Evolutionary conservation across 345 rosid species (phyloP).

Genomic region (Moringa oleifera): DNA sequence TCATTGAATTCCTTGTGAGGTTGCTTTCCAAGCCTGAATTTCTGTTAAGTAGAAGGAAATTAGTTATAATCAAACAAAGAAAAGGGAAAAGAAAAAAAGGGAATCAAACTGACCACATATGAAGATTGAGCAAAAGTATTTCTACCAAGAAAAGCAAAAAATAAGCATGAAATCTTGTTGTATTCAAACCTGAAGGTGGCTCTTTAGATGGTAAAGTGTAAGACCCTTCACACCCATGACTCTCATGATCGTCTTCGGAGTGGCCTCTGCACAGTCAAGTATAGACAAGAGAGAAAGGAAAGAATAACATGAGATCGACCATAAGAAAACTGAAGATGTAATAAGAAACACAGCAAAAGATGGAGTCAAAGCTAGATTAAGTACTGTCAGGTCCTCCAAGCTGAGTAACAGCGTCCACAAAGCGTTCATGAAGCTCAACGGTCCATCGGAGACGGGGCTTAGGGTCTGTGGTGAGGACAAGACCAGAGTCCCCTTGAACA

Average conservation of each 20-base stretch:
- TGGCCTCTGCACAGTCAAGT: slow-evolving; percentile 58
- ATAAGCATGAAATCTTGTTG: slow-evolving; percentile 15
- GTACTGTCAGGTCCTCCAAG: slow-evolving; percentile 98
- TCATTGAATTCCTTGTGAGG: slow-evolving; percentile 98
- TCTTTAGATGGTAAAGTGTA: slow-evolving; percentile 99
- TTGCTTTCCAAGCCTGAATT: slow-evolving; percentile 99
- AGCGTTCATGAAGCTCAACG: slow-evolving; percentile 98
- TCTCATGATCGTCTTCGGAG: slow-evolving; percentile 99
- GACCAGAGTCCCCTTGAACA: slow-evolving; percentile 98
- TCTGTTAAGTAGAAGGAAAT: slow-evolving; percentile 37
- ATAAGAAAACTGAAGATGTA: neutral
- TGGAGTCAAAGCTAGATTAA: neutral
- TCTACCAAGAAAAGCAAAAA: slow-evolving; percentile 1
- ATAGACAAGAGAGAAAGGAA: neutral
- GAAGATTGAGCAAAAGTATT: slow-evolving; percentile 21
- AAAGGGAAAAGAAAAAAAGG: slow-evolving; percentile 6
- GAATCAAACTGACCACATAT: slow-evolving; percentile 12
- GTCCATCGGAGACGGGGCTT: slow-evolving; percentile 99
- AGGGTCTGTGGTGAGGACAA: slow-evolving; percentile 99
- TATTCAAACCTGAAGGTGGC: slow-evolving; percentile 97
- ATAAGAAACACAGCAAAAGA: too few relatives aligned
- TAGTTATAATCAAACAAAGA: slow-evolving; percentile 16
- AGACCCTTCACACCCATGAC: slow-evolving; percentile 99
- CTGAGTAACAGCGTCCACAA: slow-evolving; percentile 97
- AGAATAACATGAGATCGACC: neutral